phyloP scores from a whole-genome alignment of 768 basidiomycete genomes.

The Amanita muscaria region DNA sequence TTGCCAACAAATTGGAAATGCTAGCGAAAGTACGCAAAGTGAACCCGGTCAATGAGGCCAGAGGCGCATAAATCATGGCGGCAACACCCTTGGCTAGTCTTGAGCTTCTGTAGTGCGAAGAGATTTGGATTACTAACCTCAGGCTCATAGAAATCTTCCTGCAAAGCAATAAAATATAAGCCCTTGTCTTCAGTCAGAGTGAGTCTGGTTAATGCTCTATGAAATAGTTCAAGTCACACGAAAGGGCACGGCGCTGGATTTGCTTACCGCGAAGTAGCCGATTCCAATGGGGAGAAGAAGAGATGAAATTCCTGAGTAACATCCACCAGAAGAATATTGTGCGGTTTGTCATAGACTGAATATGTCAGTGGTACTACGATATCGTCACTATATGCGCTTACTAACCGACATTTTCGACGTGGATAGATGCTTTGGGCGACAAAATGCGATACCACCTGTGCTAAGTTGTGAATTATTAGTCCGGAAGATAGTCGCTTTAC shows the following conservation, averaged over 20 bases:
- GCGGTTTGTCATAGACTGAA: constrained; percentile 38
- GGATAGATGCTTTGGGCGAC: constrained; percentile 33
- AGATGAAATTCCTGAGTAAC: constrained; percentile 39
- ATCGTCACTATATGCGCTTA: background rate
- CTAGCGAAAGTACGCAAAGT: constrained; percentile 13
- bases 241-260: background rate
- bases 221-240: no score
- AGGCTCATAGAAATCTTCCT: constrained; percentile 35
- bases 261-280: constrained; percentile 34
- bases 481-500: constrained; percentile 8
- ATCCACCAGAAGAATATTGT: constrained; percentile 34
- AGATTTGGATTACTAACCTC: constrained; percentile 15
- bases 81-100: constrained; percentile 18
- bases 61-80: constrained; percentile 15
- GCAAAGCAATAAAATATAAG: constrained; percentile 32
- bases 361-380: background rate
- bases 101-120: background rate
- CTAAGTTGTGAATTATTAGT: background rate
- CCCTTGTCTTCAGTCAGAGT: constrained; percentile 34
- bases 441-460: constrained; percentile 49
- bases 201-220: constrained; percentile 37
- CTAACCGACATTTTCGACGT: constrained; percentile 33
- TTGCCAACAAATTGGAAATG: constrained; percentile 16
- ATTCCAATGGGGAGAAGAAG: constrained; percentile 30
- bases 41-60: constrained; percentile 14